phyloP scores from a whole-genome alignment of 768 basidiomycete species.

The Mycena rosella region DNA sequence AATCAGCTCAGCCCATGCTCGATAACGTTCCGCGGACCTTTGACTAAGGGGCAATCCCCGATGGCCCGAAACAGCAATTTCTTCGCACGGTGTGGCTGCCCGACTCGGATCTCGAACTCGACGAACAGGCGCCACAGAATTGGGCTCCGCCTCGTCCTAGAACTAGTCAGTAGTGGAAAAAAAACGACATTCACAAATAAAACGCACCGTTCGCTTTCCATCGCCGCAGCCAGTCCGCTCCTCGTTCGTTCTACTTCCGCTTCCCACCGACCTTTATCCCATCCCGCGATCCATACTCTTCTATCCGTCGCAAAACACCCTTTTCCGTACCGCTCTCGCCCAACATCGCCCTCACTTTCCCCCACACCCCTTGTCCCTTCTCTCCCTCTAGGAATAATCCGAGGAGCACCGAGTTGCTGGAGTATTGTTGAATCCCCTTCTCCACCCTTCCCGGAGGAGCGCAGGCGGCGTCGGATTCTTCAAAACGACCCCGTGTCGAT shows the following conservation, averaged over 20 bases:
- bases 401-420: constrained; percentile 78
- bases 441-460: constrained; percentile 69
- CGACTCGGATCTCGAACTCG: constrained; percentile 80
- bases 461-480: constrained; percentile 70
- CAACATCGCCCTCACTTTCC: constrained; percentile 69
- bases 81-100: constrained; percentile 73
- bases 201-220: constrained; percentile 76
- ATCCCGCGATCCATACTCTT: constrained; percentile 86
- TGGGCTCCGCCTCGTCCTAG: constrained; percentile 74
- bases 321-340: constrained; percentile 66
- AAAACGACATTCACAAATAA: neutral
- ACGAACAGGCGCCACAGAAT: constrained; percentile 81
- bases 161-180: constrained; percentile 24
- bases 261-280: constrained; percentile 81
- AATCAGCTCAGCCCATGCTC: constrained; percentile 22
- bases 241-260: constrained; percentile 79
- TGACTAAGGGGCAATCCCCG: constrained; percentile 78
- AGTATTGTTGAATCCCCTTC: constrained; percentile 68
- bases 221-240: constrained; percentile 69
- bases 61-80: constrained; percentile 80
- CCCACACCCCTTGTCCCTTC: constrained; percentile 85
- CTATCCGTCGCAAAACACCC: constrained; percentile 66
- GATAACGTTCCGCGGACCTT: constrained; percentile 62
- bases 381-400: constrained; percentile 84
- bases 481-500: constrained; percentile 67